phyloP scores from a whole-genome alignment of 768 basidiomycete genomes.

The Sarcodon aspratus region DNA sequence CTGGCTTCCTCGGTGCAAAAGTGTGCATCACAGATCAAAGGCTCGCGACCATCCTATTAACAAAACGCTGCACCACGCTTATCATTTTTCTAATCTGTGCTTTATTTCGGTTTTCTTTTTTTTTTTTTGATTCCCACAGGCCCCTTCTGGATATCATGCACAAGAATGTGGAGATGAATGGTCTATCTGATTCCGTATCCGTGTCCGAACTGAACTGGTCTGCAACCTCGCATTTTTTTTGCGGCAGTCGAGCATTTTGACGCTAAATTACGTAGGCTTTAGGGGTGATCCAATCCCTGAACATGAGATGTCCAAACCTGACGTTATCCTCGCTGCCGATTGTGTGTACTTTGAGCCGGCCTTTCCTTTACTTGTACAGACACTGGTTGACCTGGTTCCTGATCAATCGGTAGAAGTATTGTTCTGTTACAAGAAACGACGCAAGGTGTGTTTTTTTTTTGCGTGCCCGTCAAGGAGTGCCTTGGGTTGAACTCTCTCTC shows the following conservation, averaged over 20 bases:
- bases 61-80: constrained; percentile 19
- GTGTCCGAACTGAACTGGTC: constrained; percentile 81
- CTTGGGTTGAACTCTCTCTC: not conserved
- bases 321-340: constrained; percentile 81
- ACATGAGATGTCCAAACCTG: constrained; percentile 25
- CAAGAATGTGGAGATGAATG: constrained; percentile 60
- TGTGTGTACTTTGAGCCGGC: constrained; percentile 95
- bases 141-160: constrained; percentile 72
- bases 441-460: constrained; percentile 45
- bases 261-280: not conserved
- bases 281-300: constrained; percentile 59
- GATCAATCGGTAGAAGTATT: constrained; percentile 48
- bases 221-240: constrained; percentile 12
- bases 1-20: constrained; percentile 49
- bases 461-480: not conserved
- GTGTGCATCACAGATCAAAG: constrained; percentile 86
- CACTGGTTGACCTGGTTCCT: constrained; percentile 52
- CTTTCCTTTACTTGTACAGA: constrained; percentile 78
- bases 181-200: constrained; percentile 34
- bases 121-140: constrained; percentile 24
- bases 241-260: not conserved
- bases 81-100: not conserved
- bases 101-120: not conserved
- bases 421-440: constrained; percentile 89
- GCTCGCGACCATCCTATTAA: constrained; percentile 25